These are phyloP conservation scores for Raddia distichophylla DNA, from an alignment of 176 grass and related monocot species.

Conservation along the genomic window DNA sequence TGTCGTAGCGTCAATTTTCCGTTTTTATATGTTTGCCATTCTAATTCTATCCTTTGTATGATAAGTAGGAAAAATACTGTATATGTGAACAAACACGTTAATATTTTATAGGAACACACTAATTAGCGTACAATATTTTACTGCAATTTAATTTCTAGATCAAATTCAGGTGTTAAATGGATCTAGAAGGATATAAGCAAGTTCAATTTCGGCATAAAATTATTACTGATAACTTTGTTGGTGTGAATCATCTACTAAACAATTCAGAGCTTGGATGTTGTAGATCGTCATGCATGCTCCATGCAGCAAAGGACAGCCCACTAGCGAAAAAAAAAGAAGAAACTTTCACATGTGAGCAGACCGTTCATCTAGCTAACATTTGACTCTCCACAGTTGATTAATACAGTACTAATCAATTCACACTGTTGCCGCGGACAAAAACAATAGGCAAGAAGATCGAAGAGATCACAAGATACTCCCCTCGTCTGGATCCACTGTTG, in stretches of 20 bases:
- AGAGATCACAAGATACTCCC: slow-evolving; percentile 52
- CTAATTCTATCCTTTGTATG: too few relatives aligned
- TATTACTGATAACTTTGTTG: not conserved
- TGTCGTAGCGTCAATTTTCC: too few relatives aligned
- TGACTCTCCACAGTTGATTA: slow-evolving; percentile 43
- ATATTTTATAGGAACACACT: not conserved
- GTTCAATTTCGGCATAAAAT: not conserved
- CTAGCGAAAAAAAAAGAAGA: slow-evolving; percentile 44
- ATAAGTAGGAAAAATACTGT: not conserved
- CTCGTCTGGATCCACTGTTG: slow-evolving; percentile 44
- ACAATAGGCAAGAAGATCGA: not conserved
- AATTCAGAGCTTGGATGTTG: not conserved
- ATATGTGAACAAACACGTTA: not conserved
- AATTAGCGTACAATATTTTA: not conserved
- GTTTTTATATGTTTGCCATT: too few relatives aligned
- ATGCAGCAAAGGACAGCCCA: slow-evolving; percentile 47
- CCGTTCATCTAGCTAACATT: slow-evolving; percentile 34
- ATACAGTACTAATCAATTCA: slow-evolving; percentile 23
- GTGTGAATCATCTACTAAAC: slow-evolving; percentile 5
- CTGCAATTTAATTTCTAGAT: not conserved
- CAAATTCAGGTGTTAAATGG: not conserved
- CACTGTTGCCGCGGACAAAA: slow-evolving; percentile 31
- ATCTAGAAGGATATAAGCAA: not conserved
- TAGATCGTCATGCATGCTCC: slow-evolving; percentile 31
- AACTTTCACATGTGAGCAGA: slow-evolving; percentile 46